A percentile compares a stretch with the other conserved stretches of the same genome.
Evolutionary conservation across 2,329 filamentous ascomycete genomes (phyloP).

Genomic region (Cladobotryum mycophilum): DNA sequence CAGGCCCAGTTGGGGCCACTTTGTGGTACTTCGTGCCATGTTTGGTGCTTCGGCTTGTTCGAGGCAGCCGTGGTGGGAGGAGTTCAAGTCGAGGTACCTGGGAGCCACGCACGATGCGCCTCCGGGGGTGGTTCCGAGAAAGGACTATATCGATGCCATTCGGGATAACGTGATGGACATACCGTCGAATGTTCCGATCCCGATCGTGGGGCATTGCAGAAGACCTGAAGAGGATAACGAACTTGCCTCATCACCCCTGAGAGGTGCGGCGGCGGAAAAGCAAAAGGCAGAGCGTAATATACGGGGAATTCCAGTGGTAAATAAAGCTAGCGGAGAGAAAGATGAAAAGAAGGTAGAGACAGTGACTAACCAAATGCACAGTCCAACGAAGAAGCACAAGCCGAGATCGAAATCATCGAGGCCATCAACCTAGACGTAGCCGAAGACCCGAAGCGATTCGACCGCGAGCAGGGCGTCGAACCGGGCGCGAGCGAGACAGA

Average conservation of each 20-base stretch:
- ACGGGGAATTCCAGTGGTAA: too few relatives aligned
- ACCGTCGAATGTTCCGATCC: not conserved
- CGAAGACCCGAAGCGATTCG: not conserved
- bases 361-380: too few relatives aligned
- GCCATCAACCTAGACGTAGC: not conserved
- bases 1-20: slow-evolving; percentile 5
- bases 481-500: not conserved
- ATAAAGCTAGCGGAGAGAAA: too few relatives aligned
- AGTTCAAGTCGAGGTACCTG: not conserved
- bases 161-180: not conserved
- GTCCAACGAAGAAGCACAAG: not conserved
- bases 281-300: too few relatives aligned
- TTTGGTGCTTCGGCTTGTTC: slow-evolving; percentile 7
- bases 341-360: too few relatives aligned
- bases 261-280: too few relatives aligned
- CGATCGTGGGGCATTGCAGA: not conserved
- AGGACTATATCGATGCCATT: not conserved
- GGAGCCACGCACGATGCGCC: slow-evolving; percentile 1
- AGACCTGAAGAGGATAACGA: too few relatives aligned
- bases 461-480: slow-evolving; percentile 4
- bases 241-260: too few relatives aligned
- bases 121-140: slow-evolving; percentile 2
- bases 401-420: not conserved
- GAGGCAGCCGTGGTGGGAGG: slow-evolving; percentile 3
- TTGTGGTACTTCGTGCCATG: slow-evolving; percentile 5